Evolutionary conservation across 106 monocot genomes (phyloP).

Genomic region (Dioscorea alata): DNA sequence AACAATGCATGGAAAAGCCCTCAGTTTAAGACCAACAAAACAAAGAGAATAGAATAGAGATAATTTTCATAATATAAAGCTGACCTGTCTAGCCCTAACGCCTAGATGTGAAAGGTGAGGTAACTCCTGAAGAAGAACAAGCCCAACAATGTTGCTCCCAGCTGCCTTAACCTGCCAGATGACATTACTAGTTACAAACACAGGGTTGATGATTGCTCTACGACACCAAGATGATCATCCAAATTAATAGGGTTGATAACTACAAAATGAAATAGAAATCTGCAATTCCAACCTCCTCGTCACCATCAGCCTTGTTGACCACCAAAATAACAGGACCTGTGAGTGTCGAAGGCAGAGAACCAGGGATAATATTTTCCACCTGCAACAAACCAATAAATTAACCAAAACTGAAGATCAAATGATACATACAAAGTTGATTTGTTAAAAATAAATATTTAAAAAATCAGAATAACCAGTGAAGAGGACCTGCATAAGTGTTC

Average conservation of each 20-base stretch:
- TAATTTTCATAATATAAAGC: conserved; percentile 5
- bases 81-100: conserved; percentile 90
- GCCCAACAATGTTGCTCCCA: conserved; percentile 73
- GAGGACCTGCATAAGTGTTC: conserved; percentile 66
- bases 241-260: neutral
- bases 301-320: conserved; percentile 89
- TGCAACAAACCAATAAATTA: conserved; percentile 15
- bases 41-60: no score
- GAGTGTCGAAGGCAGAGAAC: conserved; percentile 51
- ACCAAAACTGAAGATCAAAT: no score
- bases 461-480: neutral
- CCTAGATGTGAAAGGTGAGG: conserved; percentile 99
- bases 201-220: no score
- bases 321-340: conserved; percentile 69
- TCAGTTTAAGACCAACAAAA: no score
- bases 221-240: no score
- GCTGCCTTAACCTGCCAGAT: conserved; percentile 70
- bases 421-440: no score
- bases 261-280: neutral
- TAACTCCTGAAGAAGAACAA: conserved; percentile 79
- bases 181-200: no score
- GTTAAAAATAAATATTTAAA: no score
- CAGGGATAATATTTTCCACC: conserved; percentile 83
- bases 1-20: no score
- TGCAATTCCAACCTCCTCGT: conserved; percentile 73